Conservation (phyloP, 768 basidiomycete species). For the Mycena venus region DNA sequence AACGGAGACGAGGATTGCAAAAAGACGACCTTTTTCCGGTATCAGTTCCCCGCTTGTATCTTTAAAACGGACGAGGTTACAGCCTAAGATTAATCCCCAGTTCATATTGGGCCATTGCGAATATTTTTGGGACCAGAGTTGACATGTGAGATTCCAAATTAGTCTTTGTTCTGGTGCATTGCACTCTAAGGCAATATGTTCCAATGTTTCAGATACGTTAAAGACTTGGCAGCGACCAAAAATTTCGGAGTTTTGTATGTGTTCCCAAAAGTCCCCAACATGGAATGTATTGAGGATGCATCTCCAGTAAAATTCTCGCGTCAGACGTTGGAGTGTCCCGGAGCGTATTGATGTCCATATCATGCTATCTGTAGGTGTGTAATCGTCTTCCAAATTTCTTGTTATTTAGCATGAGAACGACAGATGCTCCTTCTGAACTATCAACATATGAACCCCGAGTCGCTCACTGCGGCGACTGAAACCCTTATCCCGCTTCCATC, state of each 20-base stretch:
- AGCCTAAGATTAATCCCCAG: not conserved
- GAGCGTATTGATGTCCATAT: no score
- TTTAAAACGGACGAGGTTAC: not conserved
- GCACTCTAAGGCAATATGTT: no score
- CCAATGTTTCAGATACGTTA: no score
- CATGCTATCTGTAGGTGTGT: no score
- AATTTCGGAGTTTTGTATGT: not conserved
- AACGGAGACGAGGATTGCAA: not conserved
- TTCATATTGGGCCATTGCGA: not conserved
- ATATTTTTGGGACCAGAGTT: not conserved
- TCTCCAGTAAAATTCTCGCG: no score
- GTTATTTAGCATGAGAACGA: no score
- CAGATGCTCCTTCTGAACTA: no score
- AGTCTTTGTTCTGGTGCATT: no score
- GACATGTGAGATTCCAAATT: not conserved
- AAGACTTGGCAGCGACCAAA: not conserved
- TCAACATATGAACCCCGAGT: not conserved
- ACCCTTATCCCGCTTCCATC: slow-evolving; percentile 1
- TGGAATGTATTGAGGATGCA: no score
- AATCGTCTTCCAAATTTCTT: no score
- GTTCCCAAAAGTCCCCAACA: no score
- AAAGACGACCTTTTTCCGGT: not conserved
- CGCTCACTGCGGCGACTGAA: slow-evolving; percentile 2
- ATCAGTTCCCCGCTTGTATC: not conserved
- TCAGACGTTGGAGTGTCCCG: no score